Evolutionary conservation across 148 eudicot genomes (phyloP).

Genomic region (Agrostemma githago): DNA sequence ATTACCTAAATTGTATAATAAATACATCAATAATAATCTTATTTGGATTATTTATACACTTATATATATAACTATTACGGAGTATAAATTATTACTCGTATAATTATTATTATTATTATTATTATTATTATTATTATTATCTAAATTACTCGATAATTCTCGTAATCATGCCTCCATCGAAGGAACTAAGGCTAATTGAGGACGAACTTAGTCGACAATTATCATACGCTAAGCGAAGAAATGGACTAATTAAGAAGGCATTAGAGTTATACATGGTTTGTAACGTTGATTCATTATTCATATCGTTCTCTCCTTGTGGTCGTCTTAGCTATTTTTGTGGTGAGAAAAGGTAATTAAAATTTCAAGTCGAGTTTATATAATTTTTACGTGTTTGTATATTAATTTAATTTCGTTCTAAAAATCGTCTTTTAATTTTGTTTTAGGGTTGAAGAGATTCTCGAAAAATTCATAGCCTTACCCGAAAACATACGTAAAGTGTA

Average conservation of each 20-base stretch:
- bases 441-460: conserved; percentile 31
- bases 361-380: neutral
- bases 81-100: too few relatives aligned
- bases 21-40: too few relatives aligned
- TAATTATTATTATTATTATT: too few relatives aligned
- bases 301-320: conserved; percentile 32
- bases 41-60: too few relatives aligned
- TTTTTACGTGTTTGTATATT: neutral
- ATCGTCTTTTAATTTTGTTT: neutral
- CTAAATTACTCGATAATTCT: neutral
- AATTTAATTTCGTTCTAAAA: too few relatives aligned
- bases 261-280: conserved; percentile 26
- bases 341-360: conserved; percentile 23
- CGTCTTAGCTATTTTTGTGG: conserved; percentile 29
- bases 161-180: conserved; percentile 11
- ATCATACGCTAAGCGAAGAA: conserved; percentile 34
- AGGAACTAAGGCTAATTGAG: conserved; percentile 16
- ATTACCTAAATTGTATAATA: too few relatives aligned
- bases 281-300: conserved; percentile 20
- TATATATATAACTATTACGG: neutral
- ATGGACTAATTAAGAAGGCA: conserved; percentile 35
- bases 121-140: neutral
- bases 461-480: conserved; percentile 17
- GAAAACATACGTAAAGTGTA: conserved; percentile 18
- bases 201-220: conserved; percentile 32